Conservation (phyloP, 2,329 filamentous ascomycete genomes). For the Talaromyces atroroseus region DNA sequence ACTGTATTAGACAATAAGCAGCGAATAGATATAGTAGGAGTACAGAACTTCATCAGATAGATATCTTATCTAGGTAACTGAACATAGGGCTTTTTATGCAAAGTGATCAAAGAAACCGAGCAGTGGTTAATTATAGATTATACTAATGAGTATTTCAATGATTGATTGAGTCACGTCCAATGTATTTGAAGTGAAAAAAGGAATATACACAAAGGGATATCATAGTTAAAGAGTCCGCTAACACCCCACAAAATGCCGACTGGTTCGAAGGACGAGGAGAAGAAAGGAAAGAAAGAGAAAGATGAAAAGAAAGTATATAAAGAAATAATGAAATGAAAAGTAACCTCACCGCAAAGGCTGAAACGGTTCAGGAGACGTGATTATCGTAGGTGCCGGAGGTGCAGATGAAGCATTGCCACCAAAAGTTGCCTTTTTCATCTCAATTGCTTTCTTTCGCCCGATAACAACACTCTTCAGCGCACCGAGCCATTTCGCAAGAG, state of each 20-base stretch:
- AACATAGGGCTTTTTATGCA: background rate
- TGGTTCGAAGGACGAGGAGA: background rate
- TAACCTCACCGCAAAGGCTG: conserved; percentile 12
- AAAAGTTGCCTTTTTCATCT: conserved; percentile 16
- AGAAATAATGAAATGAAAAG: background rate
- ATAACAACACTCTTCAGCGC: conserved; percentile 70
- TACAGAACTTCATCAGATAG: background rate
- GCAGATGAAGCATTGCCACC: background rate
- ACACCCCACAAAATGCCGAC: background rate
- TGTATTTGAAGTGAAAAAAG: background rate
- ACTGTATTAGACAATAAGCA: background rate
- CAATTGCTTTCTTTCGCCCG: conserved; percentile 29
- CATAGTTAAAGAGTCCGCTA: background rate
- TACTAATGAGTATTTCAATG: background rate
- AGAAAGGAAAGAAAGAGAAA: background rate
- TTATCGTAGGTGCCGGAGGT: conserved; percentile 2
- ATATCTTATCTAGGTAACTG: background rate
- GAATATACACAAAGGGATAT: background rate
- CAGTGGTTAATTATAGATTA: background rate
- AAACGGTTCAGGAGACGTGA: conserved; percentile 7
- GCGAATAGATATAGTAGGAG: background rate
- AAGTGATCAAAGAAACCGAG: background rate
- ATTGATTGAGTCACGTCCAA: background rate
- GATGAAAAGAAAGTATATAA: background rate
- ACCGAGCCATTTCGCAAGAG: conserved; percentile 75